A percentile compares a stretch with the other conserved stretches of the same genome.
Conservation (phyloP, 2,329 filamentous ascomycete genomes). For the Knufia fluminis region DNA sequence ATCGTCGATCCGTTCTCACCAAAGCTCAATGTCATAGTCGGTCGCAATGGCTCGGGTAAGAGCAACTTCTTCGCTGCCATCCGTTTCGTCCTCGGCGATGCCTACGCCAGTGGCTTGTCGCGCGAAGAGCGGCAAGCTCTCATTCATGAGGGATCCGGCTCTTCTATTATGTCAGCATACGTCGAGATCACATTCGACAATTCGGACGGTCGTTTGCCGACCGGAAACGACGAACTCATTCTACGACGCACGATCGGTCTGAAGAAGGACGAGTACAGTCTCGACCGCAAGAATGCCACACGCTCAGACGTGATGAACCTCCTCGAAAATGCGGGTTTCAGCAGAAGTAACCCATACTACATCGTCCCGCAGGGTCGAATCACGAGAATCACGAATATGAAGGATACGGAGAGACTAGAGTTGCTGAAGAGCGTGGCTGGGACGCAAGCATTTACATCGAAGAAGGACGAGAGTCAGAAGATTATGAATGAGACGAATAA, state of each 20-base stretch:
- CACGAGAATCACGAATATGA: conserved; percentile 96
- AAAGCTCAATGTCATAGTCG: conserved; percentile 96
- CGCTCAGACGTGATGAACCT: conserved; percentile 92
- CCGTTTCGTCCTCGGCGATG: conserved; percentile 95
- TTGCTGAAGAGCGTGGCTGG: conserved; percentile 96
- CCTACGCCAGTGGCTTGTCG: conserved; percentile 79
- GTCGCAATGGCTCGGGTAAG: conserved; percentile 97
- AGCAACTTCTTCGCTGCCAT: conserved; percentile 99
- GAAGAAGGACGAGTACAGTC: conserved; percentile 97
- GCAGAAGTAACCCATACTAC: conserved; percentile 95
- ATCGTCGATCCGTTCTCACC: conserved; percentile 97
- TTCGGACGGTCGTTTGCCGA: conserved; percentile 87
- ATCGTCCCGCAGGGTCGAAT: conserved; percentile 97
- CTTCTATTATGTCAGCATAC: conserved; percentile 98
- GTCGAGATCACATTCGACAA: conserved; percentile 99
- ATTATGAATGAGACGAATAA: conserved; percentile 96
- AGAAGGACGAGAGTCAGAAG: conserved; percentile 82
- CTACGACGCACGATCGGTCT: conserved; percentile 88
- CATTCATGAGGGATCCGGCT: conserved; percentile 95
- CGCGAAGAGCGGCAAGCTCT: conserved; percentile 92
- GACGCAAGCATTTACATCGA: conserved; percentile 91
- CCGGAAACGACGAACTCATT: conserved; percentile 80
- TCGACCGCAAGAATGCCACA: conserved; percentile 93
- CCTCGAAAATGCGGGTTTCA: conserved; percentile 91
- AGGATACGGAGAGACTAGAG: conserved; percentile 80